Evolutionary conservation across 106 monocot species (phyloP), one percentile per base, ranked within the genome.

Genomic region (Dactylorhiza incarnata): DNA sequence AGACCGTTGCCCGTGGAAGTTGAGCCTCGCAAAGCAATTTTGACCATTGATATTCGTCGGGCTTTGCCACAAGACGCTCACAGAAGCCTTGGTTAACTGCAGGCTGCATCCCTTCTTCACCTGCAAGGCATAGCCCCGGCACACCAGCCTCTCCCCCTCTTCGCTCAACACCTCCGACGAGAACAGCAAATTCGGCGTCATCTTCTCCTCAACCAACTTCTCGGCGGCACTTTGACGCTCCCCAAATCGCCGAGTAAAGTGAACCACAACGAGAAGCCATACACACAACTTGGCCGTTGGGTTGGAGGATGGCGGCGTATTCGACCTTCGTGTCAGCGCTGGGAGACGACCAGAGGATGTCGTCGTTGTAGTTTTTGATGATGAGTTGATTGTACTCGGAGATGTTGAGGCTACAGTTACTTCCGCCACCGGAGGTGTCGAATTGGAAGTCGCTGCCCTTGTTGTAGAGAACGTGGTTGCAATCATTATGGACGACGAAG

Each of bases 401-500:
- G 54, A 74, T n/a, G 74, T 15, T 37, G 29, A 25, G 11, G 74
- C 37, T 54, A 17, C 74, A 74, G 12, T 54, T 74, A 14, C 0
- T 11, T 10, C 74, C 74, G 10, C 3, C 9, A 13, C 74, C 74
- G 24, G 15, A 4, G 52, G 74, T 74, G 29, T 52, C 23, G 52
- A 53, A 74, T 43, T 15, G 16, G 53, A 74, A 74, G 54, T 53
- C 74, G 12, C 8, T 5, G 53, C 16, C 29, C 9, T 73, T 49
- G 29, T 74, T 74, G 54, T 74, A 74, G 51, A 74, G 53, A 8
- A 76, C 75, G 20, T 61, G 61, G 75, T 76, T 76, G 61, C 75
- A 62, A 61, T 76, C 79, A 63, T 63, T n/a, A 11, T 79, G 65
- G 37, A 79, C 65, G 50, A 79, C 79, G 62, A 79, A 50, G 49